Percentiles rank a stretch among this genome's conserved stretches.
Evolutionary conservation across 768 basidiomycete species (phyloP).

Genomic region (Tylopilus sp.): DNA sequence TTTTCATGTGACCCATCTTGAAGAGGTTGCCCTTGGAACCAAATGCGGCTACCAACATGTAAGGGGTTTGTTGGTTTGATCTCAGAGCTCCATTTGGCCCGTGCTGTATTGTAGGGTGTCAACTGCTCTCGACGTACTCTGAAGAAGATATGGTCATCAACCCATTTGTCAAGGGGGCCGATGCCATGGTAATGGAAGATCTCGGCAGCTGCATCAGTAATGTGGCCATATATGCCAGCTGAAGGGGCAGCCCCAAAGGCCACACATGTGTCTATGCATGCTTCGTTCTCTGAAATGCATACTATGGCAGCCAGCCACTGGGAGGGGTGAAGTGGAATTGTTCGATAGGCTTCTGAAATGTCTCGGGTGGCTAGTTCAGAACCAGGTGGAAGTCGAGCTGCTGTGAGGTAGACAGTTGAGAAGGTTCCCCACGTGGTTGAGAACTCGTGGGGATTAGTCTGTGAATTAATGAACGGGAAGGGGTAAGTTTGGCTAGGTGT

Average conservation of each 20-base stretch:
- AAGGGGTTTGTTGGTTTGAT: too few relatives aligned
- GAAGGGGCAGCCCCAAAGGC: not conserved
- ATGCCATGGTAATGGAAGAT: not conserved
- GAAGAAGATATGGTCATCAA: too few relatives aligned
- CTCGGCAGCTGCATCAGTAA: not conserved
- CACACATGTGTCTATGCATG: not conserved
- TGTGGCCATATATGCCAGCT: not conserved
- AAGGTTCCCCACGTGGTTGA: not conserved
- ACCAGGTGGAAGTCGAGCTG: not conserved
- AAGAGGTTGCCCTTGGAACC: too few relatives aligned
- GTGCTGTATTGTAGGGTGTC: too few relatives aligned
- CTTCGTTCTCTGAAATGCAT: too few relatives aligned
- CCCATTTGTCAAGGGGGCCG: too few relatives aligned
- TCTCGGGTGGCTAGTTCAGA: not conserved
- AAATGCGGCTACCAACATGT: too few relatives aligned
- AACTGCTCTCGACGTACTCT: too few relatives aligned
- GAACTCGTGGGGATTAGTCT: not conserved
- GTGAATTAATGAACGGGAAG: not conserved
- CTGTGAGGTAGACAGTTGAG: not conserved
- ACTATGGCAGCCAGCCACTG: not conserved
- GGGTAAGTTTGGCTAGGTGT: not conserved
- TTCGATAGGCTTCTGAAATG: not conserved
- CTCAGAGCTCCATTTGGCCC: too few relatives aligned
- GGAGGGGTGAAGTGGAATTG: not conserved
- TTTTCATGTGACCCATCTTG: not conserved